Conservation (phyloP, 2,329 filamentous ascomycete genomes). For the Talaromyces islandicus region DNA sequence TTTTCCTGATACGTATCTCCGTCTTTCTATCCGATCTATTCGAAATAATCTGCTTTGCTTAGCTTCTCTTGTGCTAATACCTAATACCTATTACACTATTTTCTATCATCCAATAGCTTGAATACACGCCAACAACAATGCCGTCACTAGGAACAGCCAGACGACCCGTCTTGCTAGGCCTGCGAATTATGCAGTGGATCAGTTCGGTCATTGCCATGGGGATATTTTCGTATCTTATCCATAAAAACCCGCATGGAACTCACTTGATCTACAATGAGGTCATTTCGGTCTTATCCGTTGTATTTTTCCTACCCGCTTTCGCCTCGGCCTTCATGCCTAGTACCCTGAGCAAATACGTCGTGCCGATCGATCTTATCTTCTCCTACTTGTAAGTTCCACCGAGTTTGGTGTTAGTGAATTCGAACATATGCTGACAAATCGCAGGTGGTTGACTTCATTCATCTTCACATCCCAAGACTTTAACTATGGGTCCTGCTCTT, state of each 20-base stretch:
- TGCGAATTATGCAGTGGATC: slow-evolving; percentile 29
- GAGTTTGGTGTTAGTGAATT: background rate
- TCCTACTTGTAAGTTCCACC: slow-evolving; percentile 36
- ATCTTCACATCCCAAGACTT: slow-evolving; percentile 45
- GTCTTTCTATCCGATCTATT: background rate
- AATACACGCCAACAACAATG: background rate
- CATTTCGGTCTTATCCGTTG: slow-evolving; percentile 34
- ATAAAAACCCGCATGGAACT: slow-evolving; percentile 23
- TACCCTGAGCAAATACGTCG: slow-evolving; percentile 30
- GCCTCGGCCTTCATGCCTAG: slow-evolving; percentile 34
- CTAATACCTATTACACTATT: background rate
- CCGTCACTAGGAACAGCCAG: background rate
- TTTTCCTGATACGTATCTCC: background rate
- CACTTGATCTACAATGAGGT: slow-evolving; percentile 35
- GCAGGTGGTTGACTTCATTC: slow-evolving; percentile 43
- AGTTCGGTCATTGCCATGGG: slow-evolving; percentile 38
- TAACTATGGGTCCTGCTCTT: slow-evolving; percentile 23
- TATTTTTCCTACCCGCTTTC: slow-evolving; percentile 39
- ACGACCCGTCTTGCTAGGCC: slow-evolving; percentile 26
- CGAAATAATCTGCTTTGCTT: background rate
- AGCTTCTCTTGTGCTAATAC: background rate
- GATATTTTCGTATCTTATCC: slow-evolving; percentile 35
- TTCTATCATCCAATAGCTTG: background rate
- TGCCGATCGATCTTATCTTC: slow-evolving; percentile 39
- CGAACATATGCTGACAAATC: slow-evolving; percentile 3